Base-by-base conservation (phyloP, 371 early-diverging fungal species). In the Basidiobolus meristosporus region DNA sequence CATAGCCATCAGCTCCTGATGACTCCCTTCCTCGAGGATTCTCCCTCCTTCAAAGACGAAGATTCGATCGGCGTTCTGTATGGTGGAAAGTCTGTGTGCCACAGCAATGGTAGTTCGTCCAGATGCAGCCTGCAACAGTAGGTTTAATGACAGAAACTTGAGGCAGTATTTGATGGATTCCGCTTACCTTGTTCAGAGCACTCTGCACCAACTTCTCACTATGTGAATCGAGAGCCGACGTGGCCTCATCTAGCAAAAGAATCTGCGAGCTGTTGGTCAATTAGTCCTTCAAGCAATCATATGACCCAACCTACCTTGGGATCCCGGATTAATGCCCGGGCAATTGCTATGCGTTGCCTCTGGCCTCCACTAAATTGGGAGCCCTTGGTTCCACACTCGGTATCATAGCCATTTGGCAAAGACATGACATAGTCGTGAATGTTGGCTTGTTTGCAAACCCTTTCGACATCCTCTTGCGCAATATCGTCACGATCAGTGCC, bases 161-260 rank as follows among this genome's bases (percentile, higher is more conserved):
- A n/a, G n/a, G n/a, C n/a, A n/a, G n/a, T n/a, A 47, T 2, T 77
- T 76, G 1, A 82, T 84, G 33, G 23, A 70, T 73, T 29, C 63
- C 53, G 56, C 66, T 57, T 34, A 65, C 58, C 16, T 40, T 39
- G 19, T 72, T 69, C 15, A 81, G 52, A 1, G 78, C 74, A 33
- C 57, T 62, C 36, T 73, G 71, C 1, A 76, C 72, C 18, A 73
- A 44, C 6, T 60, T 54, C 42, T 75, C 76, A 1, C 67, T 66
- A 42, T 64, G 63, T 14, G 80, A 60, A 67, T 92, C 90, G 19
- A 90, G 51, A 1, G 82, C 79, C 30, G 77, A 70, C 0, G 93
- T 90, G 0, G 90, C 85, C 55, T 92, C 90, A 53, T 92, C 93
- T 39, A 89, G 52, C 2, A 90, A 59, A 12, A 89, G 58, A 36